phyloP scores from a whole-genome alignment of 2,329 filamentous ascomycete genomes.

The Fusarium subglutinans region DNA sequence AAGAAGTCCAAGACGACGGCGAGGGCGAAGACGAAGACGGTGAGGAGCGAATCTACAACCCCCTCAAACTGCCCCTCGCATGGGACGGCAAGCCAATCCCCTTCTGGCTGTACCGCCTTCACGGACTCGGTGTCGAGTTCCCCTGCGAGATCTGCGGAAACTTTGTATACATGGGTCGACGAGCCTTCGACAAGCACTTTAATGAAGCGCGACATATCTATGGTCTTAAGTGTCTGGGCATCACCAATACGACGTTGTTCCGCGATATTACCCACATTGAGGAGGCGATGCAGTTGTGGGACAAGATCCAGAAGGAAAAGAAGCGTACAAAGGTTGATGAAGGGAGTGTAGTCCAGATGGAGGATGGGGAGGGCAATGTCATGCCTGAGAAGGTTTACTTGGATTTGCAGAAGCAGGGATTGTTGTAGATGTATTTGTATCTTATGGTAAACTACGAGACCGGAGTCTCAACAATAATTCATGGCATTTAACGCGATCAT shows the following conservation, averaged over 20 bases:
- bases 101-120: slow-evolving; percentile 98
- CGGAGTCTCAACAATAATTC: not conserved
- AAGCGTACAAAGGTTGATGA: slow-evolving; percentile 79
- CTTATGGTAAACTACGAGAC: not conserved
- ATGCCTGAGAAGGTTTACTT: slow-evolving; percentile 99
- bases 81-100: slow-evolving; percentile 99
- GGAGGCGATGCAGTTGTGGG: slow-evolving; percentile 88
- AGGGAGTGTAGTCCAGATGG: slow-evolving; percentile 95
- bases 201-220: slow-evolving; percentile 93
- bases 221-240: slow-evolving; percentile 91
- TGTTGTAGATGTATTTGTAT: slow-evolving; percentile 64
- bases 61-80: slow-evolving; percentile 90
- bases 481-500: not conserved
- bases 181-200: slow-evolving; percentile 98
- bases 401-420: slow-evolving; percentile 91
- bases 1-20: slow-evolving; percentile 58
- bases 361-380: slow-evolving; percentile 95
- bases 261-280: slow-evolving; percentile 93
- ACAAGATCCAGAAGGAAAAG: slow-evolving; percentile 89
- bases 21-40: slow-evolving; percentile 78
- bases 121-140: slow-evolving; percentile 94
- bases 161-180: slow-evolving; percentile 97
- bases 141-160: slow-evolving; percentile 97
- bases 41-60: slow-evolving; percentile 94
- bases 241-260: slow-evolving; percentile 90